Percentiles rank a stretch among this genome's conserved stretches.
Conservation (phyloP, 768 basidiomycete species). For the Boletales sp. region DNA sequence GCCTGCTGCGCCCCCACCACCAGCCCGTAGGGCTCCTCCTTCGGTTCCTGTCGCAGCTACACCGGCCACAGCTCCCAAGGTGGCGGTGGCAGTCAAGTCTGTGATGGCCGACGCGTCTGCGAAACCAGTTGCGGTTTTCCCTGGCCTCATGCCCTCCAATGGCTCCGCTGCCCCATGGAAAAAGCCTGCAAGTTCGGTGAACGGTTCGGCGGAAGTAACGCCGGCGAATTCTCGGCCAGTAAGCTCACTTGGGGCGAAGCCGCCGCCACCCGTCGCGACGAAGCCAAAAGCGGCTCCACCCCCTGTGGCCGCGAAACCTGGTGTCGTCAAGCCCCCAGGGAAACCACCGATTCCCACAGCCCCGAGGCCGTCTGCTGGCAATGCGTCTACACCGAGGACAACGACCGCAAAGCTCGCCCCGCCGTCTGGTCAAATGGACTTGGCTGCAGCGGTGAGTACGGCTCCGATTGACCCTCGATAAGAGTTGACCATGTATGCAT, state of each 20-base stretch:
- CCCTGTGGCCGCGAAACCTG: slow-evolving; percentile 52
- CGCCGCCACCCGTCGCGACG: slow-evolving; percentile 56
- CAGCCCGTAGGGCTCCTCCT: slow-evolving; percentile 45
- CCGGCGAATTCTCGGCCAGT: slow-evolving; percentile 49
- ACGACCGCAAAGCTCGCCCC: slow-evolving; percentile 41
- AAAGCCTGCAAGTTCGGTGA: slow-evolving; percentile 41
- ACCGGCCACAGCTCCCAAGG: slow-evolving; percentile 33
- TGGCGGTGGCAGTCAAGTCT: slow-evolving; percentile 38
- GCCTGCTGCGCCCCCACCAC: slow-evolving; percentile 69
- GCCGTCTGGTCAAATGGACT: slow-evolving; percentile 64
- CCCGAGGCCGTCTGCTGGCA: slow-evolving; percentile 42
- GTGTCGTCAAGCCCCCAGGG: slow-evolving; percentile 43
- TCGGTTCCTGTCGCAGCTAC: slow-evolving; percentile 36
- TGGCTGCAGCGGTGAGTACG: slow-evolving; percentile 73
- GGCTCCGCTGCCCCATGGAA: slow-evolving; percentile 76
- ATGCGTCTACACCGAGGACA: slow-evolving; percentile 36
- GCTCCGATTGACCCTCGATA: background rate
- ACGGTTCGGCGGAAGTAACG: slow-evolving; percentile 34
- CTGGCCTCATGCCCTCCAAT: slow-evolving; percentile 65
- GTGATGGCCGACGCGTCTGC: slow-evolving; percentile 58
- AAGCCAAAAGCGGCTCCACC: slow-evolving; percentile 68
- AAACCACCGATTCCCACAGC: slow-evolving; percentile 66
- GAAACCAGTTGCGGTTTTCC: slow-evolving; percentile 80
- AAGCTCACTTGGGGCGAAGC: slow-evolving; percentile 46
- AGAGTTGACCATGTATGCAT: background rate